Percentiles rank a stretch among this genome's conserved stretches.
Evolutionary conservation across 1,284 basidiomycete species (phyloP).

Genomic region (Cystobasidium sp.): DNA sequence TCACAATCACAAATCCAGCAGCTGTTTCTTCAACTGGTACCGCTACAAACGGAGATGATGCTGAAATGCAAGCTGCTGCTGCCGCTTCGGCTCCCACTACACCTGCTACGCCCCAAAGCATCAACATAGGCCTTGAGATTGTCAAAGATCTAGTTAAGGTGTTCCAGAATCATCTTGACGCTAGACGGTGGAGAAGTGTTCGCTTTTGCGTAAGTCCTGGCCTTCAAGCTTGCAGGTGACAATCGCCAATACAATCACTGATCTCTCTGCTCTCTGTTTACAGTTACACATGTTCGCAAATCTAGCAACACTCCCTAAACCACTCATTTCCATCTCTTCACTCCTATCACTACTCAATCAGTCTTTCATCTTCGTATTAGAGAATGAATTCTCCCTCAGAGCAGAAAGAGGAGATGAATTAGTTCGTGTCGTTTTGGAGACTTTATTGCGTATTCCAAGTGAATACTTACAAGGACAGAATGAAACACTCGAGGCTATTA

Average conservation of each 20-base stretch:
- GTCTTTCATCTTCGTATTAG: constrained; percentile 52
- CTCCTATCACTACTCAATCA: constrained; percentile 47
- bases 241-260: constrained; percentile 8
- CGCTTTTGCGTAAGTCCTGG: constrained; percentile 72
- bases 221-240: neutral
- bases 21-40: neutral
- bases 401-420: constrained; percentile 53
- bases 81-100: constrained; percentile 39
- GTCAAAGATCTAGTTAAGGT: constrained; percentile 85
- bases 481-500: constrained; percentile 42
- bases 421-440: constrained; percentile 52
- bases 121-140: constrained; percentile 69
- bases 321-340: constrained; percentile 45
- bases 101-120: constrained; percentile 53
- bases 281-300: constrained; percentile 91
- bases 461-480: constrained; percentile 21
- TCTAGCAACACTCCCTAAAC: constrained; percentile 62
- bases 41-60: constrained; percentile 18
- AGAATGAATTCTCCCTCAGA: constrained; percentile 51
- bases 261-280: constrained; percentile 24
- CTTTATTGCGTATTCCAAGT: constrained; percentile 46
- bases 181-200: constrained; percentile 83
- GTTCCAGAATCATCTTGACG: constrained; percentile 82
- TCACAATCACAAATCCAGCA: constrained; percentile 42
- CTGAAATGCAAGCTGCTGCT: constrained; percentile 55